Base-by-base conservation (phyloP, 768 basidiomycete species). In the Lentinula sp. region DNA sequence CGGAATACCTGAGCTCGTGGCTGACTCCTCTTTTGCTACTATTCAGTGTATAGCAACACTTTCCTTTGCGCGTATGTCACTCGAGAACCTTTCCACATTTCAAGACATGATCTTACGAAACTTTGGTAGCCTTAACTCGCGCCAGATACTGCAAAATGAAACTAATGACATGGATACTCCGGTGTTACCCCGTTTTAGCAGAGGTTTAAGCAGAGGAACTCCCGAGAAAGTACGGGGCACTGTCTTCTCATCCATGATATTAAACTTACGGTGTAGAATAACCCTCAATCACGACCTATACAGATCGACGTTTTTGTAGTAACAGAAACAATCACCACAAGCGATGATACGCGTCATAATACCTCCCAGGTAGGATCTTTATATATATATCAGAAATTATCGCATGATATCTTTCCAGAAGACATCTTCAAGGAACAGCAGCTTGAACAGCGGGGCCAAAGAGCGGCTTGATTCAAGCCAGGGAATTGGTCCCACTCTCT, bases 41-140 rank as follows among this genome's bases (percentile, higher is more conserved):
- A 9, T 42, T 23, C 39, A 73, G 72, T 73, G 35, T 73, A 74
- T 61, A 69, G 72, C 49, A 72, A 70, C 51, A 73, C 72, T 10
- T 72, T 73, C 66, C 68, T 73, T 65, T 71, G 66, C 60, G 68
- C 70, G 73, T 74, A 59, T 48, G 71, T 63, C 10, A 16, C 37
- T 28, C 3, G 28, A 43, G 20, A 18, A 23, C 28, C 37, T 32
- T 45, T 45, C 4, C 28, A 41, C 18, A 12, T 42, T 23, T 35
- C 28, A 51, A 37, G 36, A 23, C 7, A 8, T n/a, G 15, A 39
- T 8, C 51, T 54, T 48, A 60, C 33, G 46, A n/a, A 37, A 46
- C 0, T 28, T 39, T 15, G 20, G 20, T 23, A 74, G 73, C 5
- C 62, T 74, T 4, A 74, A 74, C 50, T 71, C 73, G 53, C 70